phyloP scores from a whole-genome alignment of 306 rosid species.

The Notholithocarpus densiflorus region DNA sequence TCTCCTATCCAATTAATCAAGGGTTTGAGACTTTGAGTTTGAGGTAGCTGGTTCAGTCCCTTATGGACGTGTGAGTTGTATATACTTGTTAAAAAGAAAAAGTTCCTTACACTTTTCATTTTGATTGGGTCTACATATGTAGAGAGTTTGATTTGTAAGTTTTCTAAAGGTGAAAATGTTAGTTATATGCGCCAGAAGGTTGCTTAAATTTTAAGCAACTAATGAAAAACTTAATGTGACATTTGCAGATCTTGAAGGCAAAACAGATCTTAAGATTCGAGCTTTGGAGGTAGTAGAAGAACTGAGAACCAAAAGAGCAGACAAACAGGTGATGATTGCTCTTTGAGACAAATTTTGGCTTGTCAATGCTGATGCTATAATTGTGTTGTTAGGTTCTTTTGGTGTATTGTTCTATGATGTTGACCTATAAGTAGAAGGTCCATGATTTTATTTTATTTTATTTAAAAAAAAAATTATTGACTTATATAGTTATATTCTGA shows the following conservation, averaged over 20 bases:
- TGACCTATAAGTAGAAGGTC: conserved; percentile 1
- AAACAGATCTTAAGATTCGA: conserved; percentile 88
- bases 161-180: not conserved
- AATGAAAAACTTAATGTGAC: conserved; percentile 1
- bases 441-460: not conserved
- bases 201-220: not conserved
- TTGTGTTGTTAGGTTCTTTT: not conserved
- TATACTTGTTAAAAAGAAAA: not conserved
- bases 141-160: not conserved
- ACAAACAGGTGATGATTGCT: conserved; percentile 70
- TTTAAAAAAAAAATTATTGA: not conserved
- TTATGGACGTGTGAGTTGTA: not conserved
- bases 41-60: not conserved
- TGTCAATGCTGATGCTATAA: conserved; percentile 3
- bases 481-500: not conserved
- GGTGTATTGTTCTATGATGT: conserved; percentile 1
- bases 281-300: conserved; percentile 88
- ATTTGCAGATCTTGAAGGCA: conserved; percentile 93
- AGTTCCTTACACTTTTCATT: not conserved
- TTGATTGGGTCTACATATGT: not conserved
- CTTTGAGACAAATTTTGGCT: conserved; percentile 11
- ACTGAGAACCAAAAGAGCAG: conserved; percentile 88
- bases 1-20: not conserved
- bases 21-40: not conserved
- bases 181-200: not conserved